A percentile compares a stretch with the other conserved stretches of the same genome.
These are phyloP conservation scores for Dunaliella primolecta DNA, from an alignment of 139 green algal genomes.

Conservation along the genomic window DNA sequence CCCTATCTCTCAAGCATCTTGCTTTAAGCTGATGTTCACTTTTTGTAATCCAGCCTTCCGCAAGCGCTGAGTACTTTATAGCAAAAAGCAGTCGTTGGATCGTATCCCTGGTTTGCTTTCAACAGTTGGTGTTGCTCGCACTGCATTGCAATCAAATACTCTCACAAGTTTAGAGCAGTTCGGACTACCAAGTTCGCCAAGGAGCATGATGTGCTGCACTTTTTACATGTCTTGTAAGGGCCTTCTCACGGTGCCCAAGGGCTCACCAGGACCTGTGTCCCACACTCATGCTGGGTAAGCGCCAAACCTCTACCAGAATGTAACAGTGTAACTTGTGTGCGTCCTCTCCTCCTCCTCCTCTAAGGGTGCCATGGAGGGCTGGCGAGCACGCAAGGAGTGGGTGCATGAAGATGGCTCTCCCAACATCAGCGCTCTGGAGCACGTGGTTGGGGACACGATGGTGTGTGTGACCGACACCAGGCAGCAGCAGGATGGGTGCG, in stretches of 20 bases:
- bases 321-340: not conserved
- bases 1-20: not conserved
- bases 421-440: constrained; percentile 31
- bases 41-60: not conserved
- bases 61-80: too few relatives aligned
- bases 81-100: too few relatives aligned
- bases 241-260: too few relatives aligned
- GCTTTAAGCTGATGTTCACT: not conserved
- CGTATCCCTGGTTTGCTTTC: too few relatives aligned
- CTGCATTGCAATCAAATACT: too few relatives aligned
- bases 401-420: constrained; percentile 25
- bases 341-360: not conserved
- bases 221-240: too few relatives aligned
- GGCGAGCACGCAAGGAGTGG: constrained; percentile 46
- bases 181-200: not conserved
- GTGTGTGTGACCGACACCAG: constrained; percentile 50
- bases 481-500: constrained; percentile 38
- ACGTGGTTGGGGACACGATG: constrained; percentile 30
- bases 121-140: too few relatives aligned
- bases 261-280: too few relatives aligned
- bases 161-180: too few relatives aligned
- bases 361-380: constrained; percentile 44
- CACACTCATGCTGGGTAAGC: not conserved
- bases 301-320: not conserved
- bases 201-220: too few relatives aligned